Conservation (phyloP, 176 grass and related monocot species). For the Thinopyrum elongatum region DNA sequence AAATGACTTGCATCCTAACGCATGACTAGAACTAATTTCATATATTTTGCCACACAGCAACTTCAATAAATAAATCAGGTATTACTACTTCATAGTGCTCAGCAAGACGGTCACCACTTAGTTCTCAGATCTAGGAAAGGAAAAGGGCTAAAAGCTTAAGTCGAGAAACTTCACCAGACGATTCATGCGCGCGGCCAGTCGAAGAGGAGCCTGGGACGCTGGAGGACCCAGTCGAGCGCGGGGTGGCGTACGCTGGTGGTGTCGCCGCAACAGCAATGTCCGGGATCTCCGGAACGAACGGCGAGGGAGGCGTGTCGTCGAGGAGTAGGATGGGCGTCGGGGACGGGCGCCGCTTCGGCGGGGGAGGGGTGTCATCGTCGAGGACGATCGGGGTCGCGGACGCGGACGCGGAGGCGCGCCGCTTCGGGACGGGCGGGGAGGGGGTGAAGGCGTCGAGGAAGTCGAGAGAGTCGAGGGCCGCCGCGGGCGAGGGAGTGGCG, state of each 20-base stretch:
- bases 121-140: not conserved
- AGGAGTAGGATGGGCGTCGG: slow-evolving; percentile 7
- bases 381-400: slow-evolving; percentile 16
- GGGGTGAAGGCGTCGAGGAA: slow-evolving; percentile 26
- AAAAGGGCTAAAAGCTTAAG: not conserved
- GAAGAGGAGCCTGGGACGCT: not conserved
- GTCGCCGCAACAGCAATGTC: not conserved
- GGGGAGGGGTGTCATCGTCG: slow-evolving; percentile 44
- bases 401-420: not conserved
- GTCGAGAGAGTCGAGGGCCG: not conserved
- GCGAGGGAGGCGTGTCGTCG: slow-evolving; percentile 25
- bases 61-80: not conserved
- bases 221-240: not conserved
- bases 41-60: not conserved
- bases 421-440: slow-evolving; percentile 12
- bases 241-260: not conserved
- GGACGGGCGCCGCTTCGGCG: slow-evolving; percentile 24
- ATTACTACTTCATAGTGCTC: not conserved
- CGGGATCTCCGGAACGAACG: not conserved
- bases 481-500: not conserved
- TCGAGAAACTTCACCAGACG: slow-evolving; percentile 21
- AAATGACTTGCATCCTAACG: not conserved
- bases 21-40: not conserved
- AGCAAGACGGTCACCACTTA: too few species aligned
- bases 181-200: not conserved